Evolutionary conservation across 768 basidiomycete genomes (phyloP).

Genomic region (Serpula lacrymans): DNA sequence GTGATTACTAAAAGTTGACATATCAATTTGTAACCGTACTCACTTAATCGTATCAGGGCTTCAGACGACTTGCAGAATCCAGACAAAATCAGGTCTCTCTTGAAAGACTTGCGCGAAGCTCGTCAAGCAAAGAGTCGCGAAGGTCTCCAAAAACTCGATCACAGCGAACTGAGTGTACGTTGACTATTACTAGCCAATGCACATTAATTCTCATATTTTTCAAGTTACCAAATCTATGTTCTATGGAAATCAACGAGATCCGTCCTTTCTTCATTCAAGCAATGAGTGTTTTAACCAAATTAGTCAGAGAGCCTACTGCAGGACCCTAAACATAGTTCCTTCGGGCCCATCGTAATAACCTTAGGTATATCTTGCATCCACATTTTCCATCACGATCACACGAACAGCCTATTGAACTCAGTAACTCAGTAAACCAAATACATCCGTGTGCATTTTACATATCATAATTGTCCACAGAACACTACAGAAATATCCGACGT

Average conservation of each 20-base stretch:
- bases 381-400: neutral
- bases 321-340: slow-evolving; percentile 3
- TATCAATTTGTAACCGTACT: neutral
- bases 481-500: no score
- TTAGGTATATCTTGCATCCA: neutral
- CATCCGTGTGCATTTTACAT: no score
- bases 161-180: slow-evolving; percentile 76
- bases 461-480: no score
- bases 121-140: slow-evolving; percentile 91
- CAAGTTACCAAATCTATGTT: slow-evolving; percentile 80
- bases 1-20: slow-evolving; percentile 29
- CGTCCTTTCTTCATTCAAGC: slow-evolving; percentile 83
- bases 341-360: slow-evolving; percentile 1
- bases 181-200: neutral
- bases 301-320: slow-evolving; percentile 29
- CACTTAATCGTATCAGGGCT: slow-evolving; percentile 54
- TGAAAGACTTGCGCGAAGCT: slow-evolving; percentile 95
- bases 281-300: slow-evolving; percentile 69
- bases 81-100: slow-evolving; percentile 76
- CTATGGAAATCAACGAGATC: slow-evolving; percentile 94
- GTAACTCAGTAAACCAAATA: no score
- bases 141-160: slow-evolving; percentile 76
- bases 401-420: neutral
- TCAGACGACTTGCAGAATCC: slow-evolving; percentile 86
- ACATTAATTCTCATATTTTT: neutral